Evolutionary conservation across 2,329 filamentous ascomycete genomes (phyloP).

Genomic region (Ceratocystis eucalypticola): DNA sequence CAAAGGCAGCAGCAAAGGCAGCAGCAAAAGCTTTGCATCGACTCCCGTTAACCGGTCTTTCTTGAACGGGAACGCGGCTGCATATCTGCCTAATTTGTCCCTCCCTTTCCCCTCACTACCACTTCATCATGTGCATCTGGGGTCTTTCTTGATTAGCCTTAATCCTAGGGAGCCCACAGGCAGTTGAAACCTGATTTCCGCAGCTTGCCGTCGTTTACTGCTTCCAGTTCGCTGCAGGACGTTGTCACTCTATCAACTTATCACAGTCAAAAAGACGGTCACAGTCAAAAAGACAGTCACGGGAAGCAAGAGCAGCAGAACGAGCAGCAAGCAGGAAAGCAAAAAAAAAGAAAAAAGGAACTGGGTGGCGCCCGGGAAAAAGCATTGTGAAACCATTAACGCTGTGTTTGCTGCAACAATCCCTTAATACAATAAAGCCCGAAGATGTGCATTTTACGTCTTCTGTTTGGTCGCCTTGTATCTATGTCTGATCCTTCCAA

Average conservation of each 20-base stretch:
- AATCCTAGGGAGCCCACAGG: not conserved
- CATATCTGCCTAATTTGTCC: not conserved
- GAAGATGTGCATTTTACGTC: not conserved
- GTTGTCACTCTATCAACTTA: not conserved
- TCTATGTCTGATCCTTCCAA: not conserved
- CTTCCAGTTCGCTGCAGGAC: not conserved
- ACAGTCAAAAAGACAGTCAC: not conserved
- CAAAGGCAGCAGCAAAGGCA: not conserved
- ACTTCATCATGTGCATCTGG: not conserved
- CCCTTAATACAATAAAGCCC: constrained; percentile 6
- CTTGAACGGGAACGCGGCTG: not conserved
- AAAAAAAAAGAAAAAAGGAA: not conserved
- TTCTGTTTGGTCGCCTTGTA: not conserved
- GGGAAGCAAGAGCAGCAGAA: not conserved
- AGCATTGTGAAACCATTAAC: constrained; percentile 7
- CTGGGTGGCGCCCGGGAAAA: not conserved
- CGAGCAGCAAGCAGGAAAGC: not conserved
- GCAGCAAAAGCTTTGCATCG: no score
- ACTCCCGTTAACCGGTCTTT: not conserved
- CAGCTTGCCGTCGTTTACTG: not conserved
- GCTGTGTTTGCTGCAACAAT: constrained; percentile 1
- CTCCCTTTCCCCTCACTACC: not conserved
- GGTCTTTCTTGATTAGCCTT: not conserved
- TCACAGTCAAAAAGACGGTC: not conserved
- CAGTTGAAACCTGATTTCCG: not conserved